Conservation (phyloP, 495 filamentous ascomycete species). For the Hyphodiscus hymeniophilus region DNA sequence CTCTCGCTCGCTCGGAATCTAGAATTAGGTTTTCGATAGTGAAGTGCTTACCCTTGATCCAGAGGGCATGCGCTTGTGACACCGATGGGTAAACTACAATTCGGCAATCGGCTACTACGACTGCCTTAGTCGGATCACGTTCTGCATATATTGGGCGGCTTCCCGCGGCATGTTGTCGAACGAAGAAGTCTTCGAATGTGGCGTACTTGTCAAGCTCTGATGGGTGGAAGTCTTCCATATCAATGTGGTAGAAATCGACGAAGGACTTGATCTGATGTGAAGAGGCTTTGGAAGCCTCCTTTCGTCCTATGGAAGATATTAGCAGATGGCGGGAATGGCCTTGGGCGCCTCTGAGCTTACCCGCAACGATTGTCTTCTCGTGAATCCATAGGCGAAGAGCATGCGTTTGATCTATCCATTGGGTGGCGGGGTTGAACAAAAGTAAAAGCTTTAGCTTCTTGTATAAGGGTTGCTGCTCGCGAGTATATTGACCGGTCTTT, state of each 20-base stretch:
- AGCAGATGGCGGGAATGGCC: neutral
- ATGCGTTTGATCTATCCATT: slow-evolving; percentile 33
- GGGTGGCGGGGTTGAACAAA: slow-evolving; percentile 33
- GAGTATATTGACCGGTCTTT: slow-evolving; percentile 28
- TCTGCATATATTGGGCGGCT: slow-evolving; percentile 27
- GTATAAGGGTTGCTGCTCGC: slow-evolving; percentile 30
- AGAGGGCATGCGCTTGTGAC: slow-evolving; percentile 27
- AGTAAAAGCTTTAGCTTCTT: slow-evolving; percentile 35
- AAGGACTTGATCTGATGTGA: slow-evolving; percentile 26
- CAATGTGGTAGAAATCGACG: slow-evolving; percentile 30
- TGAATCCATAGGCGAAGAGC: slow-evolving; percentile 29
- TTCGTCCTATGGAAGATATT: neutral
- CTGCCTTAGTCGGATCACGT: slow-evolving; percentile 21
- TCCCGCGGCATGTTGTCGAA: slow-evolving; percentile 26
- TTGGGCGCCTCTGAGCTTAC: neutral
- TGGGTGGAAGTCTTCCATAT: slow-evolving; percentile 31
- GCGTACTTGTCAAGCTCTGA: slow-evolving; percentile 26
- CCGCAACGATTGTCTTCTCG: slow-evolving; percentile 16
- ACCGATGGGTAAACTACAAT: slow-evolving; percentile 28
- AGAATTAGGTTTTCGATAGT: slow-evolving; percentile 31
- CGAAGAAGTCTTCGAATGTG: slow-evolving; percentile 37
- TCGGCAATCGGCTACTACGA: slow-evolving; percentile 34
- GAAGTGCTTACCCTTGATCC: slow-evolving; percentile 38
- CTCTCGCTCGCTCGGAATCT: slow-evolving; percentile 24
- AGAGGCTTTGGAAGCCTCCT: neutral